Evolutionary conservation across 495 filamentous ascomycete genomes (phyloP).

Genomic region (Penicillium roqueforti): DNA sequence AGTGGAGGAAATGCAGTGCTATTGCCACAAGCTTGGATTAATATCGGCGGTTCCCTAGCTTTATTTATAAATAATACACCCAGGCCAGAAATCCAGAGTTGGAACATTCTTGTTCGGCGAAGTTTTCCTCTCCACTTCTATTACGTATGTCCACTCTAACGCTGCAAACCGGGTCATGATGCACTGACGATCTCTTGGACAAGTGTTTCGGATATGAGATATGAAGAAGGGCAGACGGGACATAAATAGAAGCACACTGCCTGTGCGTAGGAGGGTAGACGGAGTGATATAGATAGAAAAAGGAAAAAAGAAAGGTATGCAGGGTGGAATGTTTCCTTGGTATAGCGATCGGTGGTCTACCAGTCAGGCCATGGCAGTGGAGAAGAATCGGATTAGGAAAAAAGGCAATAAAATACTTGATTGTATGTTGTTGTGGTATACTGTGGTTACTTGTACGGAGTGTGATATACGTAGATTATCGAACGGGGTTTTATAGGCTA

Average conservation of each 20-base stretch:
- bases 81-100: not conserved
- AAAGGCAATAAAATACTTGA: conserved; percentile 1
- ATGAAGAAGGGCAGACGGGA: too few species aligned
- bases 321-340: conserved; percentile 11
- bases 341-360: not conserved
- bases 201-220: conserved; percentile 3
- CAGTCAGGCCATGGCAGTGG: not conserved
- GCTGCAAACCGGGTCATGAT: not conserved
- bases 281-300: not conserved
- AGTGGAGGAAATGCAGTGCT: too few species aligned
- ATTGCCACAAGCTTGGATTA: not conserved
- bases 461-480: too few species aligned
- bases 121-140: not conserved
- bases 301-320: conserved; percentile 1
- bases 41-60: not conserved
- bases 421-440: too few species aligned
- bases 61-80: not conserved
- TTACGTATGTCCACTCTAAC: conserved; percentile 4
- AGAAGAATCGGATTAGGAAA: not conserved
- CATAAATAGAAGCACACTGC: not conserved
- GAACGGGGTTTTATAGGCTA: too few species aligned
- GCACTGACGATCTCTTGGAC: not conserved
- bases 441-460: too few species aligned
- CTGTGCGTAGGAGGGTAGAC: too few species aligned
- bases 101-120: not conserved